A percentile compares a stretch with the other conserved stretches of the same genome.
phyloP scores from a whole-genome alignment of 192 early-diverging fungal species.

The Entomortierella beljakovae region DNA sequence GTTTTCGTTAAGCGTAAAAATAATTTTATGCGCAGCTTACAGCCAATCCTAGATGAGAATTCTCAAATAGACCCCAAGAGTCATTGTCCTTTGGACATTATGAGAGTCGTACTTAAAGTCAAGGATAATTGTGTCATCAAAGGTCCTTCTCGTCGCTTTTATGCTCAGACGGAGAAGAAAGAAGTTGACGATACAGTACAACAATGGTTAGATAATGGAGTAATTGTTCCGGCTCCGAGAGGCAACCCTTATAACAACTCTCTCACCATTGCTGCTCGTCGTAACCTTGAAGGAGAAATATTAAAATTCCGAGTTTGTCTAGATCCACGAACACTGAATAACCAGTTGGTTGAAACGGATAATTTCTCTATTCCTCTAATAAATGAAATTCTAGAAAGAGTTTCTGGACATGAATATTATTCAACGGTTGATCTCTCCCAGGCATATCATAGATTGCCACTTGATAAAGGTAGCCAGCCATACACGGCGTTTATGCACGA shows the following conservation, averaged over 20 bases:
- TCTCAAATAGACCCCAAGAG: conserved; percentile 5
- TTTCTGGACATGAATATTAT: conserved; percentile 8
- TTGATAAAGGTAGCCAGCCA: conserved; percentile 4
- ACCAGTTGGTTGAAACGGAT: background rate
- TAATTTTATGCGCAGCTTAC: too few species aligned
- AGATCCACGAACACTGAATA: conserved; percentile 15
- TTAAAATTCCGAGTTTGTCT: conserved; percentile 19
- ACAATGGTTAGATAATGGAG: conserved; percentile 4
- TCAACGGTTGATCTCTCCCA: conserved; percentile 9
- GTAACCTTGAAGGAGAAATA: conserved; percentile 10
- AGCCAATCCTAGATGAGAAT: conserved; percentile 9
- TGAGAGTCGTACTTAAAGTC: conserved; percentile 6
- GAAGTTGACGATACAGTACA: background rate
- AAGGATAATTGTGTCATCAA: background rate
- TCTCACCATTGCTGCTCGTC: conserved; percentile 1
- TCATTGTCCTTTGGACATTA: conserved; percentile 6
- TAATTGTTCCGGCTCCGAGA: conserved; percentile 2
- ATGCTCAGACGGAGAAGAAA: background rate
- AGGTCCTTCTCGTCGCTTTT: background rate
- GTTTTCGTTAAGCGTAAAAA: too few species aligned
- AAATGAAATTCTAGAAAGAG: background rate
- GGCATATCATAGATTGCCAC: conserved; percentile 11
- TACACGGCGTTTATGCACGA: conserved; percentile 6
- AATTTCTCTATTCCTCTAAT: conserved; percentile 11
- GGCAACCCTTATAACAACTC: conserved; percentile 17